Percentiles rank a stretch among this genome's conserved stretches.
phyloP scores from a whole-genome alignment of 2,329 filamentous ascomycete species.

The Amauroascus niger region DNA sequence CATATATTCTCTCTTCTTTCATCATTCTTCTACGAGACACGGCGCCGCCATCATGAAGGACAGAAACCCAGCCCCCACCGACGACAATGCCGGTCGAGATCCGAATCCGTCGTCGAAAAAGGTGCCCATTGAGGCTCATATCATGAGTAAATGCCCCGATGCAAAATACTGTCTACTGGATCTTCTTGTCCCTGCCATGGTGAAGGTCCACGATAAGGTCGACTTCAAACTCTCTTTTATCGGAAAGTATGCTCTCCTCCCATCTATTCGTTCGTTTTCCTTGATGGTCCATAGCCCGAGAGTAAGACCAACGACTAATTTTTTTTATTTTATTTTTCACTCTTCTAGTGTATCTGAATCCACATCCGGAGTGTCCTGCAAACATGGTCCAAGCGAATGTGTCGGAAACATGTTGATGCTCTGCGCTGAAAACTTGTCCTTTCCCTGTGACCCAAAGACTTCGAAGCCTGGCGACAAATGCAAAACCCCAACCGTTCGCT shows the following conservation, averaged over 20 bases:
- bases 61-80: not conserved
- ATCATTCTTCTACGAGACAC: slow-evolving; percentile 7
- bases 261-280: not conserved
- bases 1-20: slow-evolving; percentile 11
- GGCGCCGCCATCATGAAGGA: slow-evolving; percentile 8
- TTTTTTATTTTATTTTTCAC: too few relatives aligned
- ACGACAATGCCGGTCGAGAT: slow-evolving; percentile 7
- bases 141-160: slow-evolving; percentile 96
- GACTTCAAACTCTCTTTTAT: slow-evolving; percentile 89
- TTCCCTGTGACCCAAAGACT: slow-evolving; percentile 21
- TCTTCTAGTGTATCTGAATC: slow-evolving; percentile 58
- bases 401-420: slow-evolving; percentile 92
- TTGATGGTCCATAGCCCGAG: not conserved
- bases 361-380: slow-evolving; percentile 78
- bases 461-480: slow-evolving; percentile 46
- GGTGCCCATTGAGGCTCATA: slow-evolving; percentile 83
- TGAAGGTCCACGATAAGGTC: slow-evolving; percentile 68
- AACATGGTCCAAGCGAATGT: slow-evolving; percentile 80
- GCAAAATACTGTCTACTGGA: slow-evolving; percentile 71
- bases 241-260: slow-evolving; percentile 57
- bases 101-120: slow-evolving; percentile 11
- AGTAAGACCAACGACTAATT: slow-evolving; percentile 24
- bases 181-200: slow-evolving; percentile 78
- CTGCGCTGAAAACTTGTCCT: slow-evolving; percentile 64
- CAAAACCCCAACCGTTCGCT: slow-evolving; percentile 62